Percentiles rank a stretch among this genome's conserved stretches.
phyloP scores from a whole-genome alignment of 2,329 filamentous ascomycete species.

The Alternaria infectoria region DNA sequence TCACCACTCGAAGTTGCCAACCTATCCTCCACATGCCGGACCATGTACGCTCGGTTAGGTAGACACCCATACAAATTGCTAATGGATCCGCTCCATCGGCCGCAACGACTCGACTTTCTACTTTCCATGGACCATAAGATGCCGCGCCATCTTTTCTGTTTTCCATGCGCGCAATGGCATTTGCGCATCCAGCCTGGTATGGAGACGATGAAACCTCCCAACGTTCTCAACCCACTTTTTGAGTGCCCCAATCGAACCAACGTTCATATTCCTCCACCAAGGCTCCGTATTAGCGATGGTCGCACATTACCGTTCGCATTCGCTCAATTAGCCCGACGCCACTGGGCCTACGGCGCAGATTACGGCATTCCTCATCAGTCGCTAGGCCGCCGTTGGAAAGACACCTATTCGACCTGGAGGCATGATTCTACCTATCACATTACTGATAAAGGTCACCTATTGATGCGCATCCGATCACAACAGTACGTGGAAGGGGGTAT shows the following conservation, averaged over 20 bases:
- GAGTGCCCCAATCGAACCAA: conserved; percentile 61
- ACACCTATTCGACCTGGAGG: conserved; percentile 58
- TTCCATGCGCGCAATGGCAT: conserved; percentile 64
- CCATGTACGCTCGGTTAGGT: conserved; percentile 34
- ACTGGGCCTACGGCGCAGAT: conserved; percentile 55
- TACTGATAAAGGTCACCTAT: conserved; percentile 60
- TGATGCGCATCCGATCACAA: conserved; percentile 64
- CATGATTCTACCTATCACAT: conserved; percentile 61
- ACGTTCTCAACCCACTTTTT: conserved; percentile 63
- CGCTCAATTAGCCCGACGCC: conserved; percentile 62
- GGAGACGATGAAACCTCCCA: conserved; percentile 61
- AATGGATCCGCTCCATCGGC: conserved; percentile 50
- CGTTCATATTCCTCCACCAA: conserved; percentile 58
- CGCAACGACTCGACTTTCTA: conserved; percentile 59
- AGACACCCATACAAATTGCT: conserved; percentile 30
- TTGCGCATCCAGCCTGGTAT: conserved; percentile 58
- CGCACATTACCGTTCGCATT: conserved; percentile 65
- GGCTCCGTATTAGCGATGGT: conserved; percentile 58
- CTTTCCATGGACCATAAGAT: conserved; percentile 57
- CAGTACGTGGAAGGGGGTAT: conserved; percentile 59
- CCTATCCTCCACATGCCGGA: conserved; percentile 37
- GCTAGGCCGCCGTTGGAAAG: conserved; percentile 62
- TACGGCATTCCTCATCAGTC: conserved; percentile 36
- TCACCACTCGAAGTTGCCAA: conserved; percentile 38
- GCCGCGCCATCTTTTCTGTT: conserved; percentile 65